Evolutionary conservation across 2,329 filamentous ascomycete species (phyloP), one percentile per base, ranked within the genome.

Genomic region (Curvularia sp.): DNA sequence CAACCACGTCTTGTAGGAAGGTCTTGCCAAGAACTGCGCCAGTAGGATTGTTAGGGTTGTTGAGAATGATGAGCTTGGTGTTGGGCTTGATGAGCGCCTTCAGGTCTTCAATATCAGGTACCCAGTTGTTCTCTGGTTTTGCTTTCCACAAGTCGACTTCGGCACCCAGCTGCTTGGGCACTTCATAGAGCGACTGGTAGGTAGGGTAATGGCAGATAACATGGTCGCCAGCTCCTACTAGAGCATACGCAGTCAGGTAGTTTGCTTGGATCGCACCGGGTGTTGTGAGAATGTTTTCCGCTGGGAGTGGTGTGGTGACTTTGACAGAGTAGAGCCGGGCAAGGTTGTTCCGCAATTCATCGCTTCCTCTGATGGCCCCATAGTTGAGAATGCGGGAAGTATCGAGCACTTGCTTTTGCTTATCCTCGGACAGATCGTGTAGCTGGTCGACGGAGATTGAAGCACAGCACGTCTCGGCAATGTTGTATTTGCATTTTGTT

Each of bases 191-290:
- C 68, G 95, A 91, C 74, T 95, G 91, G 69, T 77, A 96, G 0
- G 91, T 94, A 12, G 93, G 92, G 72, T 93, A 91, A 57, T 95
- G 90, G 70, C 91, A 95, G 58, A 96, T 85, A 47, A 94, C 89
- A 81, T 96, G 92, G 71, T 96, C 91, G 0, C 88, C 90, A 0
- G 87, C 85, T 0, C 86, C 85, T 2, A 95, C 73, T 6, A 95
- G 81, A 0, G 88, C 82, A 74, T 93, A 93, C 7, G 95, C 84
- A 2, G 88, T 79, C n/a, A 95, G 79, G 67, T 92, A 91, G 71
- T 96, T 96, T n/a, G 92, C 92, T 5, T 86, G 84, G 50, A 96
- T 96, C 13, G 91, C 92, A 9, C 93, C 93, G 30, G 89, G 86
- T 0, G 91, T 92, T 58, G 94, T 88, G 53, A 96, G 77, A 41